These are phyloP conservation scores for Aspergillus versicolor DNA, from an alignment of 2,329 filamentous ascomycete genomes.

Conservation along the genomic window DNA sequence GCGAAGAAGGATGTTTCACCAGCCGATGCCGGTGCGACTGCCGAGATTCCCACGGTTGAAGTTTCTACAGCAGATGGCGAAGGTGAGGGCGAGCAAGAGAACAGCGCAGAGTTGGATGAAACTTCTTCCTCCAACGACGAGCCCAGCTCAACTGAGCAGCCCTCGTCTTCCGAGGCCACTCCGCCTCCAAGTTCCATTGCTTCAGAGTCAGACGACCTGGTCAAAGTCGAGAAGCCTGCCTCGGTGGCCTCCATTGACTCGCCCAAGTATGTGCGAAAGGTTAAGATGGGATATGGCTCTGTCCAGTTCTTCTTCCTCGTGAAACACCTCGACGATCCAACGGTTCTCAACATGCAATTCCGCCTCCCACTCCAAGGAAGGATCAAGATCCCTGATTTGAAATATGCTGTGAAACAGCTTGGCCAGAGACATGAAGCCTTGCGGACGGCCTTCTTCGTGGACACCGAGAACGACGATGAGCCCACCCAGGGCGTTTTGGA, in stretches of 20 bases:
- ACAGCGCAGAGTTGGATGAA: too few relatives aligned
- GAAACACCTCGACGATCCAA: neutral
- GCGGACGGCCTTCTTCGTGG: slow-evolving; percentile 24
- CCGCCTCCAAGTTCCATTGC: neutral
- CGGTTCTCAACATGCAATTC: neutral
- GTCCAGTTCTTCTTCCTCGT: neutral
- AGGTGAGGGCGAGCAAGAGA: neutral
- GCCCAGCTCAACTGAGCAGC: neutral
- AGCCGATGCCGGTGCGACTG: neutral
- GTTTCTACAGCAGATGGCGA: neutral
- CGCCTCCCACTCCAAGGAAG: neutral
- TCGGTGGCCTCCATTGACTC: neutral
- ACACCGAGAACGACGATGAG: slow-evolving; percentile 15
- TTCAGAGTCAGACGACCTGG: neutral
- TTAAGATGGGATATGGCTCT: neutral
- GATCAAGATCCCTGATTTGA: neutral
- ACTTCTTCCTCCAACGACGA: neutral
- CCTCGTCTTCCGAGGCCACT: neutral
- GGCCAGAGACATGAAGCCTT: slow-evolving; percentile 25
- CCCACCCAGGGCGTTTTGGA: slow-evolving; percentile 19
- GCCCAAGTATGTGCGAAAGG: neutral
- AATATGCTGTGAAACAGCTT: neutral
- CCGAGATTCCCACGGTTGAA: neutral
- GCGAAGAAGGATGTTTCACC: neutral
- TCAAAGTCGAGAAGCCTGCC: neutral